phyloP scores from a whole-genome alignment of 345 rosid species.

The Camelina neglecta region DNA sequence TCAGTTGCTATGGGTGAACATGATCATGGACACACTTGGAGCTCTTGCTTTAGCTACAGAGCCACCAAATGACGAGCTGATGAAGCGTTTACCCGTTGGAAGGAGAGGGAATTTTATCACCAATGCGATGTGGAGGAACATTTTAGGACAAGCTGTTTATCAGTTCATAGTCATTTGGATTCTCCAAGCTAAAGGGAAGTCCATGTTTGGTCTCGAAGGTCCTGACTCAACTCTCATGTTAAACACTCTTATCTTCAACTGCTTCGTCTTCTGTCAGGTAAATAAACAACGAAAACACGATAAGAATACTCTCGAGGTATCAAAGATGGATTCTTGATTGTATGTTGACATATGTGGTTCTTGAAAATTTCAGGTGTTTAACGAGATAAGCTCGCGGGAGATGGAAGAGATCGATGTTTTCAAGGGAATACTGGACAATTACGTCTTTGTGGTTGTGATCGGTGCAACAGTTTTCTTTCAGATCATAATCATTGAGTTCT shows the following conservation, averaged over 20 bases:
- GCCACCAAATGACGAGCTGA: constrained; percentile 71
- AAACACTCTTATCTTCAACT: constrained; percentile 83
- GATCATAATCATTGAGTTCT: constrained; percentile 72
- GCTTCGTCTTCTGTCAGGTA: constrained; percentile 94
- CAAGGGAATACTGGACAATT: constrained; percentile 61
- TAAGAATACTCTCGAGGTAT: background rate
- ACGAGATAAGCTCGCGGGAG: constrained; percentile 81
- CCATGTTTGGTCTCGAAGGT: constrained; percentile 57
- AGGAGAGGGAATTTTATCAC: constrained; percentile 76
- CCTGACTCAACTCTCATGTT: constrained; percentile 59
- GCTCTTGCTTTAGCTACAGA: constrained; percentile 92
- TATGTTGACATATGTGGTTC: constrained; percentile 22
- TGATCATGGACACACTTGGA: constrained; percentile 89
- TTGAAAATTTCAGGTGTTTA: constrained; percentile 51
- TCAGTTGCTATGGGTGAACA: constrained; percentile 87
- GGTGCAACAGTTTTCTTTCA: constrained; percentile 64
- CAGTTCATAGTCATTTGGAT: constrained; percentile 70
- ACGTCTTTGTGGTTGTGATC: constrained; percentile 62
- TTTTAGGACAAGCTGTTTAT: constrained; percentile 80
- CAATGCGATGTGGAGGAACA: constrained; percentile 96
- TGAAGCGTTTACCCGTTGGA: constrained; percentile 72
- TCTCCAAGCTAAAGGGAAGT: constrained; percentile 66
- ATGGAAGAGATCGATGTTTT: constrained; percentile 74
- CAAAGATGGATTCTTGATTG: constrained; percentile 9
- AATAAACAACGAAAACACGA: background rate